phyloP scores from a whole-genome alignment of 768 basidiomycete genomes.

The Pulveroboletus sp. region DNA sequence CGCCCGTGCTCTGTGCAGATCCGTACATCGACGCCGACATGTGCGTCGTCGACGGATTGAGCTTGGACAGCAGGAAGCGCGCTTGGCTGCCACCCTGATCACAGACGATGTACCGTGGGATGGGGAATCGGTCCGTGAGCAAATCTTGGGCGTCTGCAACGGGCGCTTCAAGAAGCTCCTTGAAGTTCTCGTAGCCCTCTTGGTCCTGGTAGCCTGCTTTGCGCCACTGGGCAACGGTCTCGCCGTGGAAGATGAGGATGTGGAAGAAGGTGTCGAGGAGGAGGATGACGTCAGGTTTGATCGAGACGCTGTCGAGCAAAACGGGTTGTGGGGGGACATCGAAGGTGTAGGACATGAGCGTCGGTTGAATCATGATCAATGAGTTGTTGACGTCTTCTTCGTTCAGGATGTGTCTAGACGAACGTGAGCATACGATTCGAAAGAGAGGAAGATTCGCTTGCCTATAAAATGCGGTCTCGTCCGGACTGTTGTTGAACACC shows the following conservation, averaged over 20 bases:
- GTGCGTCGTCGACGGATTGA: constrained; percentile 98
- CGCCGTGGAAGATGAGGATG: constrained; percentile 98
- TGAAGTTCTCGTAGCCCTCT: constrained; percentile 98
- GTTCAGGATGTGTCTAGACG: constrained; percentile 80
- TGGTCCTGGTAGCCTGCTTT: constrained; percentile 98
- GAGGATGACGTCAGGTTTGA: constrained; percentile 94
- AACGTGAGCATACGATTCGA: constrained; percentile 1
- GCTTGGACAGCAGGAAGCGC: constrained; percentile 92
- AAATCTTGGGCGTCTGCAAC: constrained; percentile 93
- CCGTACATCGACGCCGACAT: constrained; percentile 92
- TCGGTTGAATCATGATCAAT: constrained; percentile 99
- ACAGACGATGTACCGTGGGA: constrained; percentile 96
- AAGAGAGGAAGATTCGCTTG: constrained; percentile 30
- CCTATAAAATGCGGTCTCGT: constrained; percentile 99
- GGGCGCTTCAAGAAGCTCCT: constrained; percentile 84
- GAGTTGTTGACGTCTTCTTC: constrained; percentile 99
- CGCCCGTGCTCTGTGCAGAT: constrained; percentile 55
- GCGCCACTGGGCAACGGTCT: constrained; percentile 95
- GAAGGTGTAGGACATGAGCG: constrained; percentile 96
- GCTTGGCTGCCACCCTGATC: constrained; percentile 98
- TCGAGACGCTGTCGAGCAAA: constrained; percentile 93
- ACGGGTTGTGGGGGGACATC: constrained; percentile 91
- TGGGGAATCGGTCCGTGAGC: constrained; percentile 91
- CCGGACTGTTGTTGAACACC: constrained; percentile 99
- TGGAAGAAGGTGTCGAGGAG: constrained; percentile 99